Conservation (phyloP, 108 stramenopile species). For the Nitzschia sp. region DNA sequence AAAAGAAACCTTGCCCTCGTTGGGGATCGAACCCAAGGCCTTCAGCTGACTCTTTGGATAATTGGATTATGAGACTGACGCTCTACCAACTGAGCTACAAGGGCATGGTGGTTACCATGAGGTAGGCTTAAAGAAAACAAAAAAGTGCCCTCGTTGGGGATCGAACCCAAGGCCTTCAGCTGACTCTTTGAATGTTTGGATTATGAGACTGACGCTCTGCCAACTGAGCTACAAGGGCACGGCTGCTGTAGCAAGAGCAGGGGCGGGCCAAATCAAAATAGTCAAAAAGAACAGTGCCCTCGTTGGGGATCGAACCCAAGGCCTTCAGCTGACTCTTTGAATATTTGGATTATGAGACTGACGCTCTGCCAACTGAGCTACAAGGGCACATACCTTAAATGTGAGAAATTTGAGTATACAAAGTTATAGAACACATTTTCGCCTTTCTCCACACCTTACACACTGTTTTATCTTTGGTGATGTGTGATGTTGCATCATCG, state of each 20-base stretch:
- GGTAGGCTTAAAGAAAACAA: not conserved
- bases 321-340: slow-evolving; percentile 23
- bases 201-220: slow-evolving; percentile 38
- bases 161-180: slow-evolving; percentile 34
- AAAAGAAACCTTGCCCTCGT: slow-evolving; percentile 25
- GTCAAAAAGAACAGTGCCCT: slow-evolving; percentile 22
- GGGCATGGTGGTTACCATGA: not conserved
- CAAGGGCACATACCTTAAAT: slow-evolving; percentile 12
- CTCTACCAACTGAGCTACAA: slow-evolving; percentile 36
- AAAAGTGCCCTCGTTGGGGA: slow-evolving; percentile 29
- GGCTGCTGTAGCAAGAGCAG: not conserved
- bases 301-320: slow-evolving; percentile 30
- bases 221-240: slow-evolving; percentile 35
- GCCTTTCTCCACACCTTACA: too few relatives aligned
- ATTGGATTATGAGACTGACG: slow-evolving; percentile 33
- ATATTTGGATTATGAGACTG: slow-evolving; percentile 30
- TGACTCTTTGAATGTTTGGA: slow-evolving; percentile 12
- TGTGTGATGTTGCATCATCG: too few relatives aligned
- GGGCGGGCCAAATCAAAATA: not conserved
- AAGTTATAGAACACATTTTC: too few relatives aligned
- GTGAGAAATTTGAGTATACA: too few relatives aligned
- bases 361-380: slow-evolving; percentile 39
- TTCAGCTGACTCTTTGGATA: slow-evolving; percentile 19
- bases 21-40: slow-evolving; percentile 33
- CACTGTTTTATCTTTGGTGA: too few relatives aligned